Evolutionary conservation across 495 filamentous ascomycete genomes (phyloP), one percentile per base, ranked within the genome.

Genomic region (Penicillium riverlandense): DNA sequence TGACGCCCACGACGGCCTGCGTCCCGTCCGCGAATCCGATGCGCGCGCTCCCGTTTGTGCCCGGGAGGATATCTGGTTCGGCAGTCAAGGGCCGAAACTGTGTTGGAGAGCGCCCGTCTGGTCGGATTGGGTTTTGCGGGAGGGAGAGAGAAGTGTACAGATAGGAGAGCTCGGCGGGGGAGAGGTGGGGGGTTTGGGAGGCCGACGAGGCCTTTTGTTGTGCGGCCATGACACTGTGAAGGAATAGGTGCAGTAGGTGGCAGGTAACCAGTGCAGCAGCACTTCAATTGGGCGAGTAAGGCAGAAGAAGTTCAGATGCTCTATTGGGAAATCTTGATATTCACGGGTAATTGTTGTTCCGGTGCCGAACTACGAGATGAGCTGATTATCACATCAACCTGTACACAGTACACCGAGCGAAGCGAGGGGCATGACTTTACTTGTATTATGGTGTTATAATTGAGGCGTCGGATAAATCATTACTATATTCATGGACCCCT

Each of bases 141-240:
- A 74, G 74, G 9, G 79, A 72, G 54, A 98, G 88, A 4, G 92
- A 92, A 43, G 82, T 78, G 77, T 90, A 90, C 38, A 96, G 82
- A 75, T 95, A 98, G 61, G 90, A 87, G 53, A 97, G 88, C 66
- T 98, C 94, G 52, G 92, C 88, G 34, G 90, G 90, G 14, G 90
- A 96, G 66, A 98, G 82, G 53, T 86, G 82, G 15, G 69, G 72
- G 37, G 59, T 65, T 55, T 72, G 70, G 4, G 67, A 67, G 42
- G 70, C 68, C 27, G 67, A 72, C 14, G 62, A 65, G 40, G 70
- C 67, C 52, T 74, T 66, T 42, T 62, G 62, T 62, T 66, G 63
- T 43, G 58, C 52, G 14, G 68, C 43, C 68, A 71, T 71, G 22
- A 22, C 22, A 22, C 2, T 48, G 36, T 53, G 44, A 15, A 13